Percentiles rank a stretch among this genome's conserved stretches.
phyloP scores from a whole-genome alignment of 371 early-diverging fungal genomes.

The Mortierella sp. region DNA sequence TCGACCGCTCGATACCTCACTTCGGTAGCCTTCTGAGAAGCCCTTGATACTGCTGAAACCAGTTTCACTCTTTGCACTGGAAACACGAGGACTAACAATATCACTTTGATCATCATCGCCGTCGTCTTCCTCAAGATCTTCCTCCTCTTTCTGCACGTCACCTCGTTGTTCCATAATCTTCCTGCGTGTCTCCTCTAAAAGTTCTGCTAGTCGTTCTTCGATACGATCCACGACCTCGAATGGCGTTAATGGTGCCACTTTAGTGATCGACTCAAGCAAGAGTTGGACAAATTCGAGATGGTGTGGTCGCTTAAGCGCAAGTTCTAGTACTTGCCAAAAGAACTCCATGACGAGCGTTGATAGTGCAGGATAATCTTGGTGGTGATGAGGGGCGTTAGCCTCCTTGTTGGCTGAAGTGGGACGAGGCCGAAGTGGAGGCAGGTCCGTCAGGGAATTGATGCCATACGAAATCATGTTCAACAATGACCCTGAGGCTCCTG shows the following conservation, averaged over 20 bases:
- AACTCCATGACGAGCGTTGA: slow-evolving; percentile 56
- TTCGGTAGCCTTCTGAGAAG: slow-evolving; percentile 32
- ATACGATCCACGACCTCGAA: slow-evolving; percentile 54
- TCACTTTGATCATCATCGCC: slow-evolving; percentile 11
- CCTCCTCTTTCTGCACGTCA: slow-evolving; percentile 23
- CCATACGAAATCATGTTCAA: slow-evolving; percentile 58
- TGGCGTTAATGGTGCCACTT: slow-evolving; percentile 46
- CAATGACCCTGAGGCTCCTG: slow-evolving; percentile 51
- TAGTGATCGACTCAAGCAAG: slow-evolving; percentile 51
- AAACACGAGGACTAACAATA: slow-evolving; percentile 24
- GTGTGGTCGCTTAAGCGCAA: slow-evolving; percentile 52
- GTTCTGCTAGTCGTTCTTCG: slow-evolving; percentile 51
- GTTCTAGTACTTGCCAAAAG: slow-evolving; percentile 54
- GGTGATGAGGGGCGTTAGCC: slow-evolving; percentile 20
- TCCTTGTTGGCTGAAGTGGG: slow-evolving; percentile 15
- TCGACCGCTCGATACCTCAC: slow-evolving; percentile 34
- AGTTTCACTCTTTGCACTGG: slow-evolving; percentile 18
- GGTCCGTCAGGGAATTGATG: slow-evolving; percentile 51
- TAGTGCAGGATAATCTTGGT: slow-evolving; percentile 48
- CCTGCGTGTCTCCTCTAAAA: slow-evolving; percentile 52
- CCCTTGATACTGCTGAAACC: slow-evolving; percentile 19
- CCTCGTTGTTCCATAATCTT: slow-evolving; percentile 55
- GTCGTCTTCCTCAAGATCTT: slow-evolving; percentile 14
- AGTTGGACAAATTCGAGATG: slow-evolving; percentile 57
- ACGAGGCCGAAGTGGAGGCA: slow-evolving; percentile 39